Evolutionary conservation across 2,329 filamentous ascomycete species (phyloP).

Genomic region (Cladosporium sp.): DNA sequence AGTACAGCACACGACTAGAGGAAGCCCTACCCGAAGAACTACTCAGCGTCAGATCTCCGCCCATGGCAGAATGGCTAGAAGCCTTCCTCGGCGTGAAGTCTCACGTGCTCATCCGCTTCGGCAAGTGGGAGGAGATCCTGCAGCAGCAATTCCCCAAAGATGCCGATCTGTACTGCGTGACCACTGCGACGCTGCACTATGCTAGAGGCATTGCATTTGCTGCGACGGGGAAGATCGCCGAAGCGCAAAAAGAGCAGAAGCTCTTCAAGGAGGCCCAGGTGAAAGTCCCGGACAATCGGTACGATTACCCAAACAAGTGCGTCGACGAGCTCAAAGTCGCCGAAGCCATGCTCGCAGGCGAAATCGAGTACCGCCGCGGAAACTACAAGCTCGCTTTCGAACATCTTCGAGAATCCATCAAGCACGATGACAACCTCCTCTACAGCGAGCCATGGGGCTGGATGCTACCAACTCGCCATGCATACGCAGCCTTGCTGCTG

Average conservation of each 20-base stretch:
- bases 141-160: slow-evolving; percentile 60
- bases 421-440: slow-evolving; percentile 61
- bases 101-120: slow-evolving; percentile 73
- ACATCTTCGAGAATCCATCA: slow-evolving; percentile 58
- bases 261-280: slow-evolving; percentile 47
- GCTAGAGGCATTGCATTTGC: slow-evolving; percentile 68
- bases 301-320: slow-evolving; percentile 69
- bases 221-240: slow-evolving; percentile 55
- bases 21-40: slow-evolving; percentile 63
- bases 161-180: slow-evolving; percentile 64
- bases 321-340: slow-evolving; percentile 63
- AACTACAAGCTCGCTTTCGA: slow-evolving; percentile 61
- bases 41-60: slow-evolving; percentile 64
- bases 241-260: slow-evolving; percentile 56
- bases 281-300: slow-evolving; percentile 61
- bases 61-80: slow-evolving; percentile 80
- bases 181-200: slow-evolving; percentile 69
- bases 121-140: slow-evolving; percentile 68
- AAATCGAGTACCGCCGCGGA: slow-evolving; percentile 68
- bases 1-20: slow-evolving; percentile 63
- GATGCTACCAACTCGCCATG: slow-evolving; percentile 74
- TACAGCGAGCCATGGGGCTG: slow-evolving; percentile 77
- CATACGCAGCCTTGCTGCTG: slow-evolving; percentile 66
- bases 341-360: slow-evolving; percentile 68
- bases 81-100: slow-evolving; percentile 67